Conservation (phyloP, 345 rosid genomes). For the Excoecaria cochinchinensis region DNA sequence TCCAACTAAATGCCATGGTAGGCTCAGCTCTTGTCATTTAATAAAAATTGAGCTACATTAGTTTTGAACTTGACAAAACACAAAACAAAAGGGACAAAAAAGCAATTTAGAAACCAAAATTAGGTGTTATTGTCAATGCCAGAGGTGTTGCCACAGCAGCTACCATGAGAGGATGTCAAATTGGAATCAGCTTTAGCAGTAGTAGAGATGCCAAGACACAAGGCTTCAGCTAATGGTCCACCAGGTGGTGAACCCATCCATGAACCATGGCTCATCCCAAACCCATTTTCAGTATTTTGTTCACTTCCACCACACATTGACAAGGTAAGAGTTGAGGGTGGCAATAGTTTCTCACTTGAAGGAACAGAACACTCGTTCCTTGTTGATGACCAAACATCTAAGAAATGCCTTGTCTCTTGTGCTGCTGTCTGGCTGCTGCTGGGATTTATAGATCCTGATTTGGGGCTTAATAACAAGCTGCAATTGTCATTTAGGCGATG, state of each 20-base stretch:
- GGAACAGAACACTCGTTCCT: constrained; percentile 29
- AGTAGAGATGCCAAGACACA: constrained; percentile 43
- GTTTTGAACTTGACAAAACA: background rate
- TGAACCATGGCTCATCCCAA: constrained; percentile 29
- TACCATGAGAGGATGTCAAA: constrained; percentile 23
- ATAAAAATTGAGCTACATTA: background rate
- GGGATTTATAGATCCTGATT: constrained; percentile 30
- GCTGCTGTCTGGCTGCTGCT: constrained; percentile 36
- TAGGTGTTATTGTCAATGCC: constrained; percentile 1
- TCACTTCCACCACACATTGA: constrained; percentile 57
- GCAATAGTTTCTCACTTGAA: constrained; percentile 29
- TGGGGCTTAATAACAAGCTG: constrained; percentile 33
- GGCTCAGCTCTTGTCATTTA: background rate
- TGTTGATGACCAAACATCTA: constrained; percentile 50
- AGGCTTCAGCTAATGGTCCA: constrained; percentile 59
- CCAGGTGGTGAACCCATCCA: constrained; percentile 50
- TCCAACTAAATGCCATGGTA: background rate
- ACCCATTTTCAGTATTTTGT: constrained; percentile 29
- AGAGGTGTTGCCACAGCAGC: constrained; percentile 26
- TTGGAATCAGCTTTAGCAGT: constrained; percentile 25
- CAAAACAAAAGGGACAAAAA: background rate
- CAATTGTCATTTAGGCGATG: constrained; percentile 33
- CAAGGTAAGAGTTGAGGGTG: constrained; percentile 51
- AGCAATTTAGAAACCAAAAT: background rate
- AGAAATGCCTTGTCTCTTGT: constrained; percentile 64